Evolutionary conservation across 352 stramenopile species (phyloP).

Genomic region (Globisporangium middletonii): DNA sequence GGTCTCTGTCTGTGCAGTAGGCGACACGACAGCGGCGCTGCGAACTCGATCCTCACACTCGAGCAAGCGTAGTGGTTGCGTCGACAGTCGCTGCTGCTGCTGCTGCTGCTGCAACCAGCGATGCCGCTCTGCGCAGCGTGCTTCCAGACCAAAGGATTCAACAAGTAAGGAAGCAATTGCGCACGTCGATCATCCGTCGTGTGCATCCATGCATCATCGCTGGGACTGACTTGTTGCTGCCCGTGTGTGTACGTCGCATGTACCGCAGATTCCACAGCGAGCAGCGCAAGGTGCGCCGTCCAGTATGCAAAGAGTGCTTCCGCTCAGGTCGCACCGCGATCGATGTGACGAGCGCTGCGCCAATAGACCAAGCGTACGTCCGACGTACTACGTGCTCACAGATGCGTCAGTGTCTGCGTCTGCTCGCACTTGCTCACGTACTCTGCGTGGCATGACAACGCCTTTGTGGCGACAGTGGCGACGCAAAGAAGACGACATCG

Average conservation of each 20-base stretch:
- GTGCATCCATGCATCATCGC: background rate
- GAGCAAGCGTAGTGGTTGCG: background rate
- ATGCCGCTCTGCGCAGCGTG: conserved; percentile 78
- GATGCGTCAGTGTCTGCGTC: background rate
- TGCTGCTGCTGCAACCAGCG: too few relatives aligned
- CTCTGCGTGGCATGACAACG: background rate
- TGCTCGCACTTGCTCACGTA: too few relatives aligned
- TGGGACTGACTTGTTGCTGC: background rate
- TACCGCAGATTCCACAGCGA: conserved; percentile 49
- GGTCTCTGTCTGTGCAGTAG: too few relatives aligned
- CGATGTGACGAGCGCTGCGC: conserved; percentile 4
- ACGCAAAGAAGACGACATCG: conserved; percentile 37
- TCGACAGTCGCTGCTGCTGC: background rate
- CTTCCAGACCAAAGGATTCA: conserved; percentile 66
- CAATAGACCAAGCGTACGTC: conserved; percentile 7
- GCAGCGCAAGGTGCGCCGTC: conserved; percentile 36
- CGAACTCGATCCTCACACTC: background rate
- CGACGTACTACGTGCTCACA: background rate
- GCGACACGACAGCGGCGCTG: too few relatives aligned
- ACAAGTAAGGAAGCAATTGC: conserved; percentile 37
- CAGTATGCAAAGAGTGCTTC: conserved; percentile 76
- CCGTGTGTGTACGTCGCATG: background rate
- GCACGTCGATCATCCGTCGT: background rate
- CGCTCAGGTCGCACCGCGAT: conserved; percentile 23
- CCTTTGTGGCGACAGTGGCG: background rate